A percentile compares a stretch with the other conserved stretches of the same genome.
phyloP scores from a whole-genome alignment of 2,329 filamentous ascomycete genomes.

The Neodidymelliopsis sp. region DNA sequence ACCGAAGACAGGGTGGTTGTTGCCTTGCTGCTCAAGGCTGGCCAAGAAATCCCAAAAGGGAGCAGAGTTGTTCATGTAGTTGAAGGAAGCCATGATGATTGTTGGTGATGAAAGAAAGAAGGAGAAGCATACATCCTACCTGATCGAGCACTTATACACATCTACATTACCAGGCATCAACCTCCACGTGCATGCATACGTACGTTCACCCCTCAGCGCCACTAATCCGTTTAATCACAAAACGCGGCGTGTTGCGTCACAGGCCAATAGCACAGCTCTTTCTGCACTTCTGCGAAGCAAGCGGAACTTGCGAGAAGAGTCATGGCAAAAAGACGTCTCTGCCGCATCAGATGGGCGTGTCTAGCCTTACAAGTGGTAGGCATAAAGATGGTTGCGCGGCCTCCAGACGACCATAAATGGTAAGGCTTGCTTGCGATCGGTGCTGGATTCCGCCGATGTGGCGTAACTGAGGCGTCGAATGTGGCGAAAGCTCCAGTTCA shows the following conservation, averaged over 20 bases:
- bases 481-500: conserved; percentile 20
- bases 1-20: conserved; percentile 55
- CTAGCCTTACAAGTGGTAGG: conserved; percentile 26
- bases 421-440: conserved; percentile 23
- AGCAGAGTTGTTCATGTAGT: conserved; percentile 61
- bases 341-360: conserved; percentile 26
- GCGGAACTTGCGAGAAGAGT: conserved; percentile 34
- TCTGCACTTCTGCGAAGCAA: conserved; percentile 15
- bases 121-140: conserved; percentile 16
- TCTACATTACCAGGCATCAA: conserved; percentile 35
- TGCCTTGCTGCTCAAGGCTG: conserved; percentile 57
- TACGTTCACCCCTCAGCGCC: conserved; percentile 35
- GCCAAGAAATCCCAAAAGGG: conserved; percentile 66
- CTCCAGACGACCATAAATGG: conserved; percentile 18
- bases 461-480: conserved; percentile 22
- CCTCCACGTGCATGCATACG: conserved; percentile 40
- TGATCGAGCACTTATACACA: conserved; percentile 36
- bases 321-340: conserved; percentile 26
- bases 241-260: conserved; percentile 7
- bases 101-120: conserved; percentile 19
- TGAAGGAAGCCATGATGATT: conserved; percentile 56
- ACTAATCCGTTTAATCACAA: conserved; percentile 20
- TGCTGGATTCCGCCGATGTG: conserved; percentile 31
- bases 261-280: conserved; percentile 30
- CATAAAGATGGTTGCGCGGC: conserved; percentile 38